These are phyloP conservation scores for Penicillium italicum DNA, from an alignment of 2,329 filamentous ascomycete species.

Conservation along the genomic window DNA sequence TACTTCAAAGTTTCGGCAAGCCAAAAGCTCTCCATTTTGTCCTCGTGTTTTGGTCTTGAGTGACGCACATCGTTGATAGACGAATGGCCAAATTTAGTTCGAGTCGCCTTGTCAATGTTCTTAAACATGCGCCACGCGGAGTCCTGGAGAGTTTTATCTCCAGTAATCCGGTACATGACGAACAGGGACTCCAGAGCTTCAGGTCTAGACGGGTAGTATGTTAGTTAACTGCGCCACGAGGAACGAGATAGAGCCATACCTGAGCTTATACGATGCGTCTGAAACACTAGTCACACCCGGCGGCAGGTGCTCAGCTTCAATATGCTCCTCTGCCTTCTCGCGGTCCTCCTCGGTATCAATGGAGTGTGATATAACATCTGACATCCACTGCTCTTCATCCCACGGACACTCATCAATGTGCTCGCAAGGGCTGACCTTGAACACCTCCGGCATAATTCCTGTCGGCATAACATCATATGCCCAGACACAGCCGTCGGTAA, in stretches of 20 bases:
- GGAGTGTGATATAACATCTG: constrained; percentile 23
- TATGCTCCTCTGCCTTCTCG: constrained; percentile 18
- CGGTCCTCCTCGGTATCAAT: constrained; percentile 18
- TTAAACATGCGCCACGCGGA: constrained; percentile 51
- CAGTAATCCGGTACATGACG: constrained; percentile 58
- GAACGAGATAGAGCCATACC: constrained; percentile 19
- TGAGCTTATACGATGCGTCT: constrained; percentile 31
- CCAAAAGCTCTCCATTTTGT: constrained; percentile 48
- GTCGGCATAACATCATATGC: constrained; percentile 55
- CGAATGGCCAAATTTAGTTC: constrained; percentile 44
- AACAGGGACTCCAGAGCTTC: constrained; percentile 63
- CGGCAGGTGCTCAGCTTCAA: constrained; percentile 22
- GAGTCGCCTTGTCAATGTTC: constrained; percentile 43
- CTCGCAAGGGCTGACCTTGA: constrained; percentile 51
- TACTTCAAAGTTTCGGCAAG: constrained; percentile 47
- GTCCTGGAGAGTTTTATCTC: constrained; percentile 47
- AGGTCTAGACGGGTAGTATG: constrained; percentile 31
- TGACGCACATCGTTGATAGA: constrained; percentile 43
- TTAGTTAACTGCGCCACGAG: neutral
- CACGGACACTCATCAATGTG: constrained; percentile 47
- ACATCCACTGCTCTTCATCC: constrained; percentile 48
- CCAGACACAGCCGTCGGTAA: constrained; percentile 61
- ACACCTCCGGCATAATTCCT: constrained; percentile 61
- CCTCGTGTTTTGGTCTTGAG: constrained; percentile 25
- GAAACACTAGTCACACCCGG: constrained; percentile 29